Evolutionary conservation across 2,329 filamentous ascomycete species (phyloP).

Genomic region (Penicillium sp.): DNA sequence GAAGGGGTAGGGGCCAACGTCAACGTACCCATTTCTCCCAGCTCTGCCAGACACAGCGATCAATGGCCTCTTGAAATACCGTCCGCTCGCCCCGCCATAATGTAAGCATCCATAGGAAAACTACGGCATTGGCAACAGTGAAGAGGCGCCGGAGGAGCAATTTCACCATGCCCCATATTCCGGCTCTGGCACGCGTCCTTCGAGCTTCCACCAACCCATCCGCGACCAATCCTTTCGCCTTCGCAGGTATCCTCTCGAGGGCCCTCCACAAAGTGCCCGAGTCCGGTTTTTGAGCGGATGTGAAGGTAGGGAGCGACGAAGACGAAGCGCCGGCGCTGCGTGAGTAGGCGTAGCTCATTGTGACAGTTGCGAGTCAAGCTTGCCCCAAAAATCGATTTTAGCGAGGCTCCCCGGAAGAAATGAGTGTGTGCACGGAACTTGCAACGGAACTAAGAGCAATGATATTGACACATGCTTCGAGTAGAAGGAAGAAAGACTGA

Average conservation of each 20-base stretch:
- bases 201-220: constrained; percentile 9
- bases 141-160: constrained; percentile 18
- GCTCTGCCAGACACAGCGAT: constrained; percentile 69
- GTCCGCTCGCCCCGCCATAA: constrained; percentile 81
- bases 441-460: constrained; percentile 14
- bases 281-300: constrained; percentile 9
- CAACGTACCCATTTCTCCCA: constrained; percentile 89
- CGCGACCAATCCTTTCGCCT: constrained; percentile 20
- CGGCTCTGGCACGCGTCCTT: constrained; percentile 9
- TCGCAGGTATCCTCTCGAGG: constrained; percentile 17
- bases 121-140: constrained; percentile 58
- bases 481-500: neutral
- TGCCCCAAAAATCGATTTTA: neutral
- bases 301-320: constrained; percentile 22
- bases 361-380: constrained; percentile 9
- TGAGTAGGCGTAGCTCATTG: constrained; percentile 34
- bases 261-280: constrained; percentile 9
- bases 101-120: constrained; percentile 67
- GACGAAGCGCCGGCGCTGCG: constrained; percentile 21
- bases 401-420: constrained; percentile 12
- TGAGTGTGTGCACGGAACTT: neutral
- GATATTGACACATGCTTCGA: constrained; percentile 17
- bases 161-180: constrained; percentile 12
- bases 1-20: neutral
- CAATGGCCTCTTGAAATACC: constrained; percentile 65